Conservation (phyloP, 805 yeast genomes). For the Lachancea waltii region DNA sequence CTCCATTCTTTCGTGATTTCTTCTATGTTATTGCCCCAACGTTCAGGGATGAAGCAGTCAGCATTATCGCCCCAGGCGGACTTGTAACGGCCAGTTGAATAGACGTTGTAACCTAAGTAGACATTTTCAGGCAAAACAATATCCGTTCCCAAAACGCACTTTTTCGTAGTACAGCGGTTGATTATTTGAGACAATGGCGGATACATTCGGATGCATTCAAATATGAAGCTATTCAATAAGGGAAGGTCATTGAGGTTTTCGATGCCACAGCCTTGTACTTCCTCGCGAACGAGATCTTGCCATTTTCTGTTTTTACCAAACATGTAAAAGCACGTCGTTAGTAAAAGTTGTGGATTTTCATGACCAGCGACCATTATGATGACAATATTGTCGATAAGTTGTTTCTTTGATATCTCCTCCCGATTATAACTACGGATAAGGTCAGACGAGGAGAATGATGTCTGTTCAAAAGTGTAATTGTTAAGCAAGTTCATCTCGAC, state of each 20-base stretch:
- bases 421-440: conserved; percentile 36
- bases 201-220: conserved; percentile 43
- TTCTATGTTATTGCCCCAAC: conserved; percentile 45
- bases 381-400: conserved; percentile 47
- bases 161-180: conserved; percentile 40
- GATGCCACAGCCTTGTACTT: conserved; percentile 1
- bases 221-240: conserved; percentile 34
- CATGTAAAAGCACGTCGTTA: conserved; percentile 42
- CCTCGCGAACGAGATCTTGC: conserved; percentile 32
- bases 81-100: conserved; percentile 42
- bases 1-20: conserved; percentile 38
- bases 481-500: conserved; percentile 31
- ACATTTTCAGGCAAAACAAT: conserved; percentile 43
- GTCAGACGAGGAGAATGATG: conserved; percentile 37
- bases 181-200: conserved; percentile 56
- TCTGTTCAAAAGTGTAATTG: conserved; percentile 30
- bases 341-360: conserved; percentile 51
- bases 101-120: conserved; percentile 52
- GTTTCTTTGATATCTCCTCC: conserved; percentile 38
- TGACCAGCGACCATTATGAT: conserved; percentile 57
- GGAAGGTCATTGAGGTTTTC: conserved; percentile 21
- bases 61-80: conserved; percentile 42
- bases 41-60: conserved; percentile 38
- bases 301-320: conserved; percentile 37
- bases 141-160: conserved; percentile 35